These are phyloP conservation scores for Lachnellula cervina DNA, from an alignment of 2,329 filamentous ascomycete species.

Conservation along the genomic window DNA sequence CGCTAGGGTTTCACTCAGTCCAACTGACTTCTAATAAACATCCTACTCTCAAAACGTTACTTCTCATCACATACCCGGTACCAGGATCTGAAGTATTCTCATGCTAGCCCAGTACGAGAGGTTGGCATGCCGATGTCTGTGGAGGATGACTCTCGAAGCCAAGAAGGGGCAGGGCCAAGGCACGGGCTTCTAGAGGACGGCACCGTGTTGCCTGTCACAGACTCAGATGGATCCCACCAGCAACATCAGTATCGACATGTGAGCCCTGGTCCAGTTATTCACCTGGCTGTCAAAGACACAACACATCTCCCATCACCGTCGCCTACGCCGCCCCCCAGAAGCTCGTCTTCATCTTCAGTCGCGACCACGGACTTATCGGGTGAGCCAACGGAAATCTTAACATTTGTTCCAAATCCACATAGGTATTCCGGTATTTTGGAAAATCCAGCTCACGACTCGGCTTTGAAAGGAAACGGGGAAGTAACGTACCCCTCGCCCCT, in stretches of 20 bases:
- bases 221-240: slow-evolving; percentile 3
- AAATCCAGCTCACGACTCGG: slow-evolving; percentile 3
- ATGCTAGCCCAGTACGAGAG: slow-evolving; percentile 31
- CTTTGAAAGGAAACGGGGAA: slow-evolving; percentile 11
- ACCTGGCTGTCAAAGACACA: slow-evolving; percentile 15
- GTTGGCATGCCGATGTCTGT: slow-evolving; percentile 11
- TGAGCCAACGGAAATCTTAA: slow-evolving; percentile 10
- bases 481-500: slow-evolving; percentile 14
- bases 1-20: slow-evolving; percentile 48
- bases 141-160: slow-evolving; percentile 5
- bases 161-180: not conserved
- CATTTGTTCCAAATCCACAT: slow-evolving; percentile 11
- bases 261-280: not conserved
- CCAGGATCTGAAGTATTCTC: slow-evolving; percentile 28
- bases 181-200: not conserved
- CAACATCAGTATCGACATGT: not conserved
- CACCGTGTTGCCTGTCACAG: not conserved
- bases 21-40: slow-evolving; percentile 7
- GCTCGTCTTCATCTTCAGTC: slow-evolving; percentile 17
- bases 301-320: slow-evolving; percentile 27
- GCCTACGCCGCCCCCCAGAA: slow-evolving; percentile 23
- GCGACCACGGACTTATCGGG: slow-evolving; percentile 11
- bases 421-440: slow-evolving; percentile 16
- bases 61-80: not conserved
- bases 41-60: not conserved